These are phyloP conservation scores for Umbelopsis sp. DNA, from an alignment of 192 early-diverging fungal species.

Conservation along the genomic window DNA sequence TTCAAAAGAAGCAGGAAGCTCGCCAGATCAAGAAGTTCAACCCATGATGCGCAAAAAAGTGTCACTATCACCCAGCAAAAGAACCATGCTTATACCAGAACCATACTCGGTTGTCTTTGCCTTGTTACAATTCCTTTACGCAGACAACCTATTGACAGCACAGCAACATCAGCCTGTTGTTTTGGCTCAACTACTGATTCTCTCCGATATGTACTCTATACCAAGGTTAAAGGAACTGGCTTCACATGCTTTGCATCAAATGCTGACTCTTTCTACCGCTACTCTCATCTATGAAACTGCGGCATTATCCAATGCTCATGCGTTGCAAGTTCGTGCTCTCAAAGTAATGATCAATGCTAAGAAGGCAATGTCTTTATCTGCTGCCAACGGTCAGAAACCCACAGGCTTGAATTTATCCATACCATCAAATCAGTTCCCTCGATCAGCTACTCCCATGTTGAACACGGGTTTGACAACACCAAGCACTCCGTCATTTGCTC, in stretches of 20 bases:
- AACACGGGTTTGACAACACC: background rate
- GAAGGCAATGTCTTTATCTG: slow-evolving; percentile 40
- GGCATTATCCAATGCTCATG: slow-evolving; percentile 60
- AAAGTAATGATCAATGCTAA: slow-evolving; percentile 59
- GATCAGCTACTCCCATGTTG: slow-evolving; percentile 3
- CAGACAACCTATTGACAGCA: slow-evolving; percentile 62
- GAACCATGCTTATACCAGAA: slow-evolving; percentile 43
- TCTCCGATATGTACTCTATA: slow-evolving; percentile 63
- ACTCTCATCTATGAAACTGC: slow-evolving; percentile 71
- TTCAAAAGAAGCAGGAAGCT: background rate
- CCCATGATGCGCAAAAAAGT: slow-evolving; percentile 17
- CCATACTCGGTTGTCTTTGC: slow-evolving; percentile 55
- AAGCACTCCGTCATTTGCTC: background rate
- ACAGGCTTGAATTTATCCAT: background rate
- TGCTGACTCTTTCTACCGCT: slow-evolving; percentile 60
- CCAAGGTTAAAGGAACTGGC: slow-evolving; percentile 59
- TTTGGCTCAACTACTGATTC: slow-evolving; percentile 60
- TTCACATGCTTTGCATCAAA: slow-evolving; percentile 61
- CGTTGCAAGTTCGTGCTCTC: slow-evolving; percentile 61
- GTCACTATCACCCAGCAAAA: slow-evolving; percentile 5
- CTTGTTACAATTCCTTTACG: slow-evolving; percentile 71
- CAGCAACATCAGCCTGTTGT: slow-evolving; percentile 68
- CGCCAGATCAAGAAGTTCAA: background rate
- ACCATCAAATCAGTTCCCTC: background rate
- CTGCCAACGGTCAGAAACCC: background rate